Evolutionary conservation across 1,139 yeast genomes (phyloP), one percentile per base, ranked within the genome.

Genomic region (Lodderomyces pseudojiufengensis): DNA sequence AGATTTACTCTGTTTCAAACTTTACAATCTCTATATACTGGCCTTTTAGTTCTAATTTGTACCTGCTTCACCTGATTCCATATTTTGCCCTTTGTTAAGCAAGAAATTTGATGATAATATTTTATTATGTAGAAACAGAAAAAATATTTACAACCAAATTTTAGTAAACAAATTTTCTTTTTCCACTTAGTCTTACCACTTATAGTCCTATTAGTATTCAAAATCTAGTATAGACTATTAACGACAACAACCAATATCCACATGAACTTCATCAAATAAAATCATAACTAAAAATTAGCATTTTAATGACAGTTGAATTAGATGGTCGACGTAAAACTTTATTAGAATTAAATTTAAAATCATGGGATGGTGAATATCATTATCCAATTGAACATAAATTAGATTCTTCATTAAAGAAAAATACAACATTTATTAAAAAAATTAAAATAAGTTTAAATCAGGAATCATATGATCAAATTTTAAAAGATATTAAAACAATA

Each of bases 391-490:
- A 66, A 1, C 44, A 54, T 11, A 69, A 73, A 32, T 63, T 82
- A 11, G 97, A 90, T 52, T 68, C 95, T 0, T 81, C 92, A 35
- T 63, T 90, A 43, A 90, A 88, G 65, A 85, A 83, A 54, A 87
- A 90, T 54, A 81, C 88, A 4, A 84, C 88, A 0, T 85, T 87
- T 48, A 80, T 87, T 39, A 83, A 82, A 52, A 83, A 83, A 49
- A 59, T 87, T 35, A 72, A 80, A 43, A 66, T 74, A 3, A 69
- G 81, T 3, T 61, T 87, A 29, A 72, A 63, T 26, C 57, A 63
- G 20, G 66, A 63, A 32, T 65, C 62, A 28, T 51, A 47, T 32
- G 49, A 53, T 4, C 54, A 69, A 4, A 57, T 85, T 4, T 43
- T 86, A 22, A 73, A 74, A 38, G 95, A 87, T 39, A 70, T 88